phyloP scores from a whole-genome alignment of 2,329 filamentous ascomycete genomes.

The Clonostachys sp. region DNA sequence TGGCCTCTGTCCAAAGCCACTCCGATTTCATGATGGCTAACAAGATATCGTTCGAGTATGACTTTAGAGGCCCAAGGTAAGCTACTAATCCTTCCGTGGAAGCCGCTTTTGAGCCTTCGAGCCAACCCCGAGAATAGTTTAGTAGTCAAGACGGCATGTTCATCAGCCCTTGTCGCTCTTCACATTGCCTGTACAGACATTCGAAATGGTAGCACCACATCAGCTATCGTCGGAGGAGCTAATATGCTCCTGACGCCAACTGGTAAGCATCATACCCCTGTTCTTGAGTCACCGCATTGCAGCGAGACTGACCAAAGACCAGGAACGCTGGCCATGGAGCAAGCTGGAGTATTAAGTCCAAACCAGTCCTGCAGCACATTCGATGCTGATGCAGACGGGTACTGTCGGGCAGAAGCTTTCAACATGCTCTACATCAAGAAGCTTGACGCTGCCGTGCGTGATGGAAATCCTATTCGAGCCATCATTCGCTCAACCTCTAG shows the following conservation, averaged over 20 bases:
- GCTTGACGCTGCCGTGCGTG: conserved; percentile 34
- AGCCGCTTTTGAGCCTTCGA: no score
- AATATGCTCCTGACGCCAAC: conserved; percentile 1
- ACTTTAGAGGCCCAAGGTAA: background rate
- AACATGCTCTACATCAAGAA: conserved; percentile 34
- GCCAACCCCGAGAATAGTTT: background rate
- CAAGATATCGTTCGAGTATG: background rate
- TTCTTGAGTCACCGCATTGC: background rate
- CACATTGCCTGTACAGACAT: conserved; percentile 1
- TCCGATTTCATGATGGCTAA: background rate
- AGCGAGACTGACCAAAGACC: no score
- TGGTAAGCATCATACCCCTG: no score
- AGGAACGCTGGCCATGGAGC: conserved; percentile 8
- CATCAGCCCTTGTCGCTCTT: background rate
- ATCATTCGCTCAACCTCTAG: conserved; percentile 21
- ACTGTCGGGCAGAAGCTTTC: conserved; percentile 39
- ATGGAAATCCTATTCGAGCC: conserved; percentile 30
- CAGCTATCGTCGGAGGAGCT: conserved; percentile 1
- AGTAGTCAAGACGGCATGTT: conserved; percentile 2
- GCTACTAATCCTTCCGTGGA: background rate
- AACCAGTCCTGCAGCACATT: conserved; percentile 20
- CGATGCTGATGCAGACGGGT: conserved; percentile 36
- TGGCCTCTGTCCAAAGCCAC: no score
- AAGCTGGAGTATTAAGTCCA: conserved; percentile 16
- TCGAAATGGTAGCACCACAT: background rate